Conservation (phyloP, 352 stramenopile species). For the Globisporangium iwayamae region DNA sequence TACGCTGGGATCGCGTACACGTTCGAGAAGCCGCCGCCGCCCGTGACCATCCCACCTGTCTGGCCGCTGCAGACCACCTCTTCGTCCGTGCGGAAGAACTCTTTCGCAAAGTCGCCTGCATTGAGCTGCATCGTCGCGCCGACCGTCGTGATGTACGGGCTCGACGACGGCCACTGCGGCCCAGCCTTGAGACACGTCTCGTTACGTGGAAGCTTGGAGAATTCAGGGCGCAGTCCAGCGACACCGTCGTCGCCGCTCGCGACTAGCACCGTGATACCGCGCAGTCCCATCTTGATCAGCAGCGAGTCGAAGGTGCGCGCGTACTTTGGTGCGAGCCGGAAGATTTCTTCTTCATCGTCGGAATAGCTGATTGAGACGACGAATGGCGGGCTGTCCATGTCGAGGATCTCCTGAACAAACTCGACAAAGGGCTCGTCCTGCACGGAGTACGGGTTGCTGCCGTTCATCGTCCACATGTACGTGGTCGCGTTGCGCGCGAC, state of each 20-base stretch:
- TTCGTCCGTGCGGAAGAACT: constrained; percentile 63
- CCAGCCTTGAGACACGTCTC: constrained; percentile 63
- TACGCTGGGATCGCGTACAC: constrained; percentile 74
- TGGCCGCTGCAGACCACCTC: constrained; percentile 79
- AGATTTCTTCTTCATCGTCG: constrained; percentile 89
- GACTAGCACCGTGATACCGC: constrained; percentile 84
- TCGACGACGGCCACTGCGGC: constrained; percentile 75
- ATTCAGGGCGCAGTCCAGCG: constrained; percentile 63
- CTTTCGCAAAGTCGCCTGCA: constrained; percentile 22
- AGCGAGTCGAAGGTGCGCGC: constrained; percentile 79
- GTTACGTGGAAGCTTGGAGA: constrained; percentile 44
- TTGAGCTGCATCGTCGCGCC: constrained; percentile 81
- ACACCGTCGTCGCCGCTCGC: constrained; percentile 87
- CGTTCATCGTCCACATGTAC: constrained; percentile 77
- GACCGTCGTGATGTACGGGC: constrained; percentile 89
- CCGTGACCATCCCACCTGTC: constrained; percentile 73
- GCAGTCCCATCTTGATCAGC: constrained; percentile 87
- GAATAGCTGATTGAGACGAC: constrained; percentile 91
- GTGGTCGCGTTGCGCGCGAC: constrained; percentile 75
- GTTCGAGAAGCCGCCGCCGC: constrained; percentile 87
- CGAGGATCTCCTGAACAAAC: constrained; percentile 67
- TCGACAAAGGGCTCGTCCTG: constrained; percentile 85
- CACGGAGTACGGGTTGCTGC: constrained; percentile 81
- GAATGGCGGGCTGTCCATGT: constrained; percentile 62
- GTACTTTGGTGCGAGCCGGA: constrained; percentile 65